phyloP scores from a whole-genome alignment of 345 rosid species.

The Murraya paniculata region DNA sequence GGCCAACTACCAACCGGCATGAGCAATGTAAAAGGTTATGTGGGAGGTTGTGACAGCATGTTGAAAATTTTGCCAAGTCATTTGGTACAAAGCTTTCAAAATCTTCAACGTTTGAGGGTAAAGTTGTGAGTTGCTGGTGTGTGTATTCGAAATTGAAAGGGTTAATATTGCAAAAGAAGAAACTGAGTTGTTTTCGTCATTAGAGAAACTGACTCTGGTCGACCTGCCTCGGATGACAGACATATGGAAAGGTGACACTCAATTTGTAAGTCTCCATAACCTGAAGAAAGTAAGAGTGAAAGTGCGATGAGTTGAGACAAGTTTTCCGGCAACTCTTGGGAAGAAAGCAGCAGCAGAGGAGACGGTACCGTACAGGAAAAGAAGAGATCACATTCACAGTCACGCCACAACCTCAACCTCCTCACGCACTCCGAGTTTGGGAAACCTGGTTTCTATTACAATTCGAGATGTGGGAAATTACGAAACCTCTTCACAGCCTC shows the following conservation, averaged over 20 bases:
- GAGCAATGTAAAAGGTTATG: not conserved
- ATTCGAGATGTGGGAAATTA: not conserved
- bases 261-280: not conserved
- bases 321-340: not conserved
- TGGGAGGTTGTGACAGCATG: accelerated
- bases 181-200: not conserved
- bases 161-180: not conserved
- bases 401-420: too few species aligned
- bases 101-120: not conserved
- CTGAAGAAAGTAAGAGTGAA: accelerated
- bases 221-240: not conserved
- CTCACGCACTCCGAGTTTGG: not conserved
- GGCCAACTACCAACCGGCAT: not conserved
- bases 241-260: not conserved
- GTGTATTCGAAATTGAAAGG: not conserved
- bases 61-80: not conserved
- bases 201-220: not conserved
- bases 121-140: not conserved
- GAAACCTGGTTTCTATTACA: not conserved
- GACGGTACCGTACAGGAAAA: not conserved
- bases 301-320: not conserved
- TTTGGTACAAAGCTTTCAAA: not conserved
- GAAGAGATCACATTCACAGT: not conserved
- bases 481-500: not conserved
- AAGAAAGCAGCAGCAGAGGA: not conserved